phyloP scores from a whole-genome alignment of 306 rosid species.

The Cyamopsis tetragonoloba region DNA sequence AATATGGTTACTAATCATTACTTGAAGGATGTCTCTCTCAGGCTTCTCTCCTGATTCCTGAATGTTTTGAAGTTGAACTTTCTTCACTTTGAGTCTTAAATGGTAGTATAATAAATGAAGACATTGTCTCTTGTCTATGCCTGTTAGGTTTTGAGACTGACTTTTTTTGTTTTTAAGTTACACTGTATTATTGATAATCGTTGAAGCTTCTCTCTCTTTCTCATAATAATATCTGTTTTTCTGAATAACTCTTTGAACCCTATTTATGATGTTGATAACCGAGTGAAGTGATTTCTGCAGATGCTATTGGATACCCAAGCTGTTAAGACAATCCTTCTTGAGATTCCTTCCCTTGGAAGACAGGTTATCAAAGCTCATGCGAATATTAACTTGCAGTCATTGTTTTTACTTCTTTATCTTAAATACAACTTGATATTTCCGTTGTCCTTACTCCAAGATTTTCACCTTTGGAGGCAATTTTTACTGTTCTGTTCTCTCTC shows the following conservation, averaged over 20 bases:
- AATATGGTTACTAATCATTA: not conserved
- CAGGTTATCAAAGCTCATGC: slow-evolving; percentile 56
- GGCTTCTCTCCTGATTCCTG: not conserved
- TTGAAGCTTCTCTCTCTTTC: not conserved
- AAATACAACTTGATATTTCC: not conserved
- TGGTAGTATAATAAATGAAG: not conserved
- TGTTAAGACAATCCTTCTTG: slow-evolving; percentile 93
- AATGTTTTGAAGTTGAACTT: not conserved
- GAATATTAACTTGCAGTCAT: slow-evolving; percentile 2
- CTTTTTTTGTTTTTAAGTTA: not conserved
- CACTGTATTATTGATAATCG: not conserved
- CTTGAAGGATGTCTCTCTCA: not conserved
- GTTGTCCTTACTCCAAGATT: not conserved
- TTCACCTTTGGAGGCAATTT: not conserved
- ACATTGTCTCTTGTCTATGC: not conserved
- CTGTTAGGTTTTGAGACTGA: slow-evolving; percentile 6
- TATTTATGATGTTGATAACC: slow-evolving; percentile 17
- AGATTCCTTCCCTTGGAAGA: slow-evolving; percentile 96
- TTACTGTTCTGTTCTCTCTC: not conserved
- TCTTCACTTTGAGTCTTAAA: not conserved
- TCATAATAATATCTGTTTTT: not conserved
- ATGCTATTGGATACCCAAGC: slow-evolving; percentile 99
- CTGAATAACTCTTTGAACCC: slow-evolving; percentile 1
- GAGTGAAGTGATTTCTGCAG: slow-evolving; percentile 49
- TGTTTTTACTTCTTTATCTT: slow-evolving; percentile 3